Evolutionary conservation across 176 grass and related monocot species (phyloP).

Genomic region (Aegilops speltoides): DNA sequence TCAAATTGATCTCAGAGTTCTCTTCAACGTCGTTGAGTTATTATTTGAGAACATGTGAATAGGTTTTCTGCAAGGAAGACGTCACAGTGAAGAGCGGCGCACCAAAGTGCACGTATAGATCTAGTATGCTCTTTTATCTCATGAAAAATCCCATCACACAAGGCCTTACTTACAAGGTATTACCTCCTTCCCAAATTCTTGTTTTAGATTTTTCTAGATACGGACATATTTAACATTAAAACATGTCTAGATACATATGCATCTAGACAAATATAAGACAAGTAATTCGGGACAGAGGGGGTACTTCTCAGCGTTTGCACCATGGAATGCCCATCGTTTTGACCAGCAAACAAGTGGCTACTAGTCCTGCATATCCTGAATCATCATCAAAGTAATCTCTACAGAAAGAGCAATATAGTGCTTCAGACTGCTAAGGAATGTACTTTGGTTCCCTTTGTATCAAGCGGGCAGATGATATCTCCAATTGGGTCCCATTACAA

Average conservation of each 20-base stretch:
- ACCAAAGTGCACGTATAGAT: background rate
- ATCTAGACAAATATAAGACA: too few species aligned
- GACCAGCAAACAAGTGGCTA: background rate
- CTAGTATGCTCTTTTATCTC: constrained; percentile 68
- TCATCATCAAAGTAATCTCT: background rate
- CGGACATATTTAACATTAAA: too few species aligned
- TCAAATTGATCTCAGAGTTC: too few species aligned
- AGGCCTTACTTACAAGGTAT: constrained; percentile 38
- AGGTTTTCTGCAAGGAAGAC: too few species aligned
- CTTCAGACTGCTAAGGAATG: background rate
- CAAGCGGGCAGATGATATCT: background rate
- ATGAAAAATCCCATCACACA: constrained; percentile 72
- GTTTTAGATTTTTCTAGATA: too few species aligned
- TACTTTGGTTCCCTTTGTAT: background rate
- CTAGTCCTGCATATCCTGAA: background rate
- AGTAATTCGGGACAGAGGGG: too few species aligned
- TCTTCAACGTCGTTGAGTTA: too few species aligned
- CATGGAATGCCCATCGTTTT: background rate
- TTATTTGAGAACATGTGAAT: too few species aligned
- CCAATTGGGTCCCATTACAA: background rate
- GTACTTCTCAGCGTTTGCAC: background rate
- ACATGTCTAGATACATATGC: too few species aligned
- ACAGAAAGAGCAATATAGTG: background rate
- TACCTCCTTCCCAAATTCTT: too few species aligned
- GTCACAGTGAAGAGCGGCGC: too few species aligned